Evolutionary conservation across 192 early-diverging fungal species (phyloP), one percentile per base, ranked within the genome.

Genomic region (Linnemannia hyalina): DNA sequence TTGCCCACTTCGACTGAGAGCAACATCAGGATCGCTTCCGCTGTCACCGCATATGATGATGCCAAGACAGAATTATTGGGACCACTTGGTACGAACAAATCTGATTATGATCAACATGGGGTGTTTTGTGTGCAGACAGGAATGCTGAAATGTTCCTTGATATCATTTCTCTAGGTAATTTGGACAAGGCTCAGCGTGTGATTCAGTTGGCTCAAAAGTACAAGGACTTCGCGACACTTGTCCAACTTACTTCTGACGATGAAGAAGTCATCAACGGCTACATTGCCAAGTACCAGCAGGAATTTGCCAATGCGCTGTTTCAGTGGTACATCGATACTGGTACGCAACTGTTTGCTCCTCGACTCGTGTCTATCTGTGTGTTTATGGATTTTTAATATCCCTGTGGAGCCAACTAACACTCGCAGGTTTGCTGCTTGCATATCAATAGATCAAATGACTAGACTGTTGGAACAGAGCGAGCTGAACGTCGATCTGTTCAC

Each of bases 261-360:
- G 68, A 78, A 23, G 38, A 13, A 4, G 46, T 57, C 44, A 69
- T 83, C 22, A 38, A 38, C 8, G 29, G 23, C 46, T 88, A 80
- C 46, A 74, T 88, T 38, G 6, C 23, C 73, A 83, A 80, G 20
- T 88, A 83, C 47, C 78, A 83, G n/a, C 82, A 88, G 38, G 82
- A 80, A 11, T 88, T 88, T 69, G 82, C 82, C 2, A 76, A 82
- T 47, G 87, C 82, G 10, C 41, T 88, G 41, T 88, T 88, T 42
- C 75, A 76, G 49, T 80, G 73, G 74, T 88, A 88, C 38, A 76
- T 83, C 9, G 82, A 88, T 11, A 79, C 77, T 35, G 49, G 86
- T 88, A 80, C 35, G 76, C 63, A 41, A 5, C 72, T n/a, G 46
- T 3, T 11, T 70, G 18, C 3, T 42, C n/a, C 16, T 70, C 13